Conservation (phyloP, 2,329 filamentous ascomycete genomes). For the Exophiala dermatitidis region DNA sequence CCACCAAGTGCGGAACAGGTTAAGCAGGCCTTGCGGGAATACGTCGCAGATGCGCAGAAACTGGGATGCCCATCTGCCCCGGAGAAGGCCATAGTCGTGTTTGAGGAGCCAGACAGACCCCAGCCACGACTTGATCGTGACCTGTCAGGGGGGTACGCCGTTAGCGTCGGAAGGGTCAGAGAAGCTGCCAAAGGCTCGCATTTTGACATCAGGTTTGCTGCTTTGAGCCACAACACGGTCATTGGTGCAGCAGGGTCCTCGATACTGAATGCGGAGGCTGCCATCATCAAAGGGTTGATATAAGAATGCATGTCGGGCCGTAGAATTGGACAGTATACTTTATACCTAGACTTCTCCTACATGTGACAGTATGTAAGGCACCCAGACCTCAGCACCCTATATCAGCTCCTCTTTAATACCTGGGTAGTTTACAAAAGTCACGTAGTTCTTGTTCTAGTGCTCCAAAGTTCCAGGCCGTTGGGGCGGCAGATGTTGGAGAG, state of each 20-base stretch:
- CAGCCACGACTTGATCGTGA: conserved; percentile 88
- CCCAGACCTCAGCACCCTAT: too few species aligned
- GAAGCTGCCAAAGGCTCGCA: conserved; percentile 74
- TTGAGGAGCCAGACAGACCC: conserved; percentile 82
- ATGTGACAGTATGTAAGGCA: too few species aligned
- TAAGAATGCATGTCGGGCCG: conserved; percentile 34
- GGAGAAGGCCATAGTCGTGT: conserved; percentile 70
- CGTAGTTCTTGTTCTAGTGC: too few species aligned
- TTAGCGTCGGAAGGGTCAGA: conserved; percentile 79
- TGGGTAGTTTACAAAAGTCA: too few species aligned
- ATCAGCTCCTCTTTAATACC: too few species aligned
- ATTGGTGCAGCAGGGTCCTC: conserved; percentile 95
- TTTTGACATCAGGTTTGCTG: conserved; percentile 92
- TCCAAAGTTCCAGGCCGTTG: too few species aligned
- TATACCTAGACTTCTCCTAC: too few species aligned
- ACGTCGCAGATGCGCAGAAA: conserved; percentile 71
- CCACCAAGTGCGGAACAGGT: conserved; percentile 68
- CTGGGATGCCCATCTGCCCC: conserved; percentile 86
- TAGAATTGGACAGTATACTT: background rate
- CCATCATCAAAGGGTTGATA: conserved; percentile 79
- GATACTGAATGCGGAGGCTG: conserved; percentile 89
- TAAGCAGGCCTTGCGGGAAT: conserved; percentile 69
- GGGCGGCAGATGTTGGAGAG: too few species aligned
- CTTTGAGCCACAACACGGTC: conserved; percentile 83
- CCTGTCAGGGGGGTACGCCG: conserved; percentile 75